Conservation (phyloP, 2,329 filamentous ascomycete genomes). For the Stachybotrys elegans region DNA sequence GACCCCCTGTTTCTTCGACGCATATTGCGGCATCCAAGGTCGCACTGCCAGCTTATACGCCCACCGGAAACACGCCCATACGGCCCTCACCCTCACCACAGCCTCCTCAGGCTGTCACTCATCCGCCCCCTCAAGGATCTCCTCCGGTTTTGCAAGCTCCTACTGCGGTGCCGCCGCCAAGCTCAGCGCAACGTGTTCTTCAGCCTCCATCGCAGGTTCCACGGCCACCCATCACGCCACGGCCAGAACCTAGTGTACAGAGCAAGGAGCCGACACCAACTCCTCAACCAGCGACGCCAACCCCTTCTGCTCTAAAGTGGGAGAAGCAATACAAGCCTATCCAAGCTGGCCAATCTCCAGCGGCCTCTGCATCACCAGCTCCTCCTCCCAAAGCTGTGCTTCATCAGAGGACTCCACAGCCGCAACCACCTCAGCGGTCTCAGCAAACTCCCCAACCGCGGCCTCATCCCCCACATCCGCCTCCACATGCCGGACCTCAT, state of each 20-base stretch:
- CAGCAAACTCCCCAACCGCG: slow-evolving; percentile 15
- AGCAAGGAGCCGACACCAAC: slow-evolving; percentile 19
- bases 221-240: slow-evolving; percentile 26
- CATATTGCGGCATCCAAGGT: slow-evolving; percentile 16
- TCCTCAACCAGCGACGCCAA: slow-evolving; percentile 16
- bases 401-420: slow-evolving; percentile 5
- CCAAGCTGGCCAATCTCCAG: slow-evolving; percentile 16
- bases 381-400: slow-evolving; percentile 11
- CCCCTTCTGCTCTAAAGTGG: slow-evolving; percentile 29
- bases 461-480: slow-evolving; percentile 11
- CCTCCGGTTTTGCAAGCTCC: slow-evolving; percentile 32
- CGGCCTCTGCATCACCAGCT: not conserved
- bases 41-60: slow-evolving; percentile 21
- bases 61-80: slow-evolving; percentile 19
- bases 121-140: slow-evolving; percentile 17
- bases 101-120: no score
- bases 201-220: slow-evolving; percentile 25
- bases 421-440: slow-evolving; percentile 12
- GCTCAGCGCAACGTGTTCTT: slow-evolving; percentile 22
- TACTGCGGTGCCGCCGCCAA: slow-evolving; percentile 23
- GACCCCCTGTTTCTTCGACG: slow-evolving; percentile 18
- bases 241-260: slow-evolving; percentile 25
- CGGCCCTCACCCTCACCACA: slow-evolving; percentile 25
- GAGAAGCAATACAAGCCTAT: slow-evolving; percentile 36
- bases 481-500: slow-evolving; percentile 6